phyloP scores from a whole-genome alignment of 192 early-diverging fungal genomes.

The Gonapodya prolifera region DNA sequence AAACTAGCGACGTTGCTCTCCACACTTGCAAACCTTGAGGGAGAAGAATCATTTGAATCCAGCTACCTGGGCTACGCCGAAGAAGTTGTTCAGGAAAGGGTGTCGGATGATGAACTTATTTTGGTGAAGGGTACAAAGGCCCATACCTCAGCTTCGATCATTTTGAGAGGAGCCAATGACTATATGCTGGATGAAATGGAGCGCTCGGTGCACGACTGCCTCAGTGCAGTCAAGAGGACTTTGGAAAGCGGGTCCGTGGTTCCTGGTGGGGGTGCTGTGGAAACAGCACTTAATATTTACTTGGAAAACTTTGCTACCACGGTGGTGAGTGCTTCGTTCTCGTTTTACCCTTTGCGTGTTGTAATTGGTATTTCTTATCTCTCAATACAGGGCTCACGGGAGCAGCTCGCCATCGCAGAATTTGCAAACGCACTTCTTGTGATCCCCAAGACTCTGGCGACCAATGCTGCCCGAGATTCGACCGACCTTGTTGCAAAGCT shows the following conservation, averaged over 20 bases:
- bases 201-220: constrained; percentile 83
- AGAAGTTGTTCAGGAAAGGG: constrained; percentile 92
- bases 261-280: constrained; percentile 94
- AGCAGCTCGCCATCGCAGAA: constrained; percentile 96
- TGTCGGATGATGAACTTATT: constrained; percentile 97
- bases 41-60: constrained; percentile 93
- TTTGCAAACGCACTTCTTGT: constrained; percentile 88
- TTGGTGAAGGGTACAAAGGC: constrained; percentile 85
- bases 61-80: constrained; percentile 82
- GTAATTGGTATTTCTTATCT: constrained; percentile 7
- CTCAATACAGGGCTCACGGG: constrained; percentile 65
- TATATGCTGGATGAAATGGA: constrained; percentile 99
- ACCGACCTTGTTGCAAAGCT: constrained; percentile 94
- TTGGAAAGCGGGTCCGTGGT: constrained; percentile 91
- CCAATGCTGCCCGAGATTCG: constrained; percentile 98
- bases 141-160: constrained; percentile 79
- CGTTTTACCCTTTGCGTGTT: constrained; percentile 1
- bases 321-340: constrained; percentile 34
- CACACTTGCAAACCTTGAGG: constrained; percentile 92
- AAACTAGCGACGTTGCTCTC: constrained; percentile 71
- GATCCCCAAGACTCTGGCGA: constrained; percentile 95
- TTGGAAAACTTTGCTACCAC: constrained; percentile 98
- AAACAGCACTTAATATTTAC: constrained; percentile 89
- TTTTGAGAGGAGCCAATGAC: constrained; percentile 97
- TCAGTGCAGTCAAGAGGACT: constrained; percentile 94